phyloP scores from a whole-genome alignment of 768 basidiomycete species.

The Pleurotus cornucopiae region DNA sequence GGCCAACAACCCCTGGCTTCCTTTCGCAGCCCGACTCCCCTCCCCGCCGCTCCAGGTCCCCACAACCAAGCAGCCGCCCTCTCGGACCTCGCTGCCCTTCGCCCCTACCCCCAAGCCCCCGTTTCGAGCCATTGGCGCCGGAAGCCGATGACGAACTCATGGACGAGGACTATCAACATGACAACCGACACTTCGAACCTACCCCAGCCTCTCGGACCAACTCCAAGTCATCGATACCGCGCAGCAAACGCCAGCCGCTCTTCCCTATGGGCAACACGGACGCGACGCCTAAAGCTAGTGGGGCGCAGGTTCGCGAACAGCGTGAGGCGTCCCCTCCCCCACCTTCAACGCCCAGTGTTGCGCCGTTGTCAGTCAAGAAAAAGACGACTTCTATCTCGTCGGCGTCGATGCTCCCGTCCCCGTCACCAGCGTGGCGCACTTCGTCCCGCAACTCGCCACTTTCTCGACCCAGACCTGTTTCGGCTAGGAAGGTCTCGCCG shows the following conservation, averaged over 20 bases:
- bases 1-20: slow-evolving; percentile 36
- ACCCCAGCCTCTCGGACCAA: slow-evolving; percentile 22
- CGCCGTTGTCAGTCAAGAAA: slow-evolving; percentile 84
- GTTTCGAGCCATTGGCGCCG: slow-evolving; percentile 11
- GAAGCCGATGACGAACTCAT: slow-evolving; percentile 27
- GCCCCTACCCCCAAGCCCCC: slow-evolving; percentile 52
- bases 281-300: slow-evolving; percentile 43
- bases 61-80: slow-evolving; percentile 56
- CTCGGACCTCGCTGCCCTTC: slow-evolving; percentile 76
- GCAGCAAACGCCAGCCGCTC: slow-evolving; percentile 70
- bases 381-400: slow-evolving; percentile 59
- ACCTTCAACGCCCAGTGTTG: slow-evolving; percentile 39
- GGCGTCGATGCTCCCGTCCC: slow-evolving; percentile 31
- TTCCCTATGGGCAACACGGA: slow-evolving; percentile 50
- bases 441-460: slow-evolving; percentile 52
- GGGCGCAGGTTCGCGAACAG: background rate
- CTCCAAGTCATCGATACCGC: slow-evolving; percentile 48
- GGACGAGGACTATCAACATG: slow-evolving; percentile 40
- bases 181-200: slow-evolving; percentile 28
- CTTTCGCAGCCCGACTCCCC: slow-evolving; percentile 24
- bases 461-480: slow-evolving; percentile 39
- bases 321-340: slow-evolving; percentile 25
- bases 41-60: slow-evolving; percentile 34
- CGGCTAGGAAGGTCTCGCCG: slow-evolving; percentile 54
- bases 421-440: slow-evolving; percentile 33